phyloP scores from a whole-genome alignment of 2,329 filamentous ascomycete species.

The Gaeumannomyces tritici region DNA sequence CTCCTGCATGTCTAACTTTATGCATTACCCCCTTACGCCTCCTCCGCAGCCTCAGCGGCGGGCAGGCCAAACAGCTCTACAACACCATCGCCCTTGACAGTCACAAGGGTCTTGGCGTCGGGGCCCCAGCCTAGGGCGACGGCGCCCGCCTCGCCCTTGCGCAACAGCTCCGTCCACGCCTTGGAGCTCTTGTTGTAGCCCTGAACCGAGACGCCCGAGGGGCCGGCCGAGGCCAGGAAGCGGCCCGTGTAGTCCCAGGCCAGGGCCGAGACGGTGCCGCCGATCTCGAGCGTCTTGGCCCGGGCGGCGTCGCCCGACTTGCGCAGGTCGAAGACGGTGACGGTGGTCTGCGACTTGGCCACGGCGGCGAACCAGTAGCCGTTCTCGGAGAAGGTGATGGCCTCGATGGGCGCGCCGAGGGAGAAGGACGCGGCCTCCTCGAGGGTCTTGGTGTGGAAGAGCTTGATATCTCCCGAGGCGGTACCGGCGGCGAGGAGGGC shows the following conservation, averaged over 20 bases:
- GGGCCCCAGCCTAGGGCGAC: slow-evolving; percentile 70
- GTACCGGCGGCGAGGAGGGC: slow-evolving; percentile 83
- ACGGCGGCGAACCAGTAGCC: slow-evolving; percentile 90
- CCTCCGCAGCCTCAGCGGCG: not conserved
- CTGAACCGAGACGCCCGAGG: slow-evolving; percentile 74
- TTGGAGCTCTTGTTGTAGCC: slow-evolving; percentile 83
- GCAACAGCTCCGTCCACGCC: slow-evolving; percentile 78
- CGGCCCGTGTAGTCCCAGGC: slow-evolving; percentile 94
- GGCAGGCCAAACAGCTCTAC: slow-evolving; percentile 26
- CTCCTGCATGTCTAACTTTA: not conserved
- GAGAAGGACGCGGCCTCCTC: slow-evolving; percentile 67
- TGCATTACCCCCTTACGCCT: not conserved
- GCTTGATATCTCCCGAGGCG: slow-evolving; percentile 69
- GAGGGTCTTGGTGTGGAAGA: slow-evolving; percentile 79
- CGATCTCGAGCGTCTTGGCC: slow-evolving; percentile 79
- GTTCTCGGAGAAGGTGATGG: slow-evolving; percentile 86
- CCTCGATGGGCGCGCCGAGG: slow-evolving; percentile 59
- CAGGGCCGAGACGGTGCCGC: slow-evolving; percentile 66
- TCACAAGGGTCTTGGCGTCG: slow-evolving; percentile 63
- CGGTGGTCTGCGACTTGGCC: slow-evolving; percentile 64
- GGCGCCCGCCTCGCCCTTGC: slow-evolving; percentile 60
- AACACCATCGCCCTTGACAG: slow-evolving; percentile 65
- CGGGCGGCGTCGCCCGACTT: slow-evolving; percentile 77
- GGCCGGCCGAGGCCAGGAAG: slow-evolving; percentile 75
- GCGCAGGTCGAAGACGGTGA: slow-evolving; percentile 85